Evolutionary conservation across 805 yeast species (phyloP).

Genomic region (Candida xiaguanensis): DNA sequence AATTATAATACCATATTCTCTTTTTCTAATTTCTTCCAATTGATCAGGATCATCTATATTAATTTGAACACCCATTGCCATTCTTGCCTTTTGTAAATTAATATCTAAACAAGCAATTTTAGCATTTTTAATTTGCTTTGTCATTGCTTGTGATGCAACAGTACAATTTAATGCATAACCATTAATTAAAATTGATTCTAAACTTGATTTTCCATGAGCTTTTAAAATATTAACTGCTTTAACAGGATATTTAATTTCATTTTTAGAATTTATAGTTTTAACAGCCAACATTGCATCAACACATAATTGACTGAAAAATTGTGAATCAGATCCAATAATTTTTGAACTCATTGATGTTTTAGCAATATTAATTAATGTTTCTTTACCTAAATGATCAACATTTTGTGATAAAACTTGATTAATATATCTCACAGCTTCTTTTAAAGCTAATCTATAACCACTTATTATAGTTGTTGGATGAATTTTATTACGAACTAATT

Average conservation of each 20-base stretch:
- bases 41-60: constrained; percentile 97
- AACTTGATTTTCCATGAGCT: constrained; percentile 93
- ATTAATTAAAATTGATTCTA: constrained; percentile 79
- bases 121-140: constrained; percentile 63
- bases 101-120: constrained; percentile 86
- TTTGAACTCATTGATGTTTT: constrained; percentile 96
- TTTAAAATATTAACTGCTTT: constrained; percentile 94
- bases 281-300: constrained; percentile 96
- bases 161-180: constrained; percentile 98
- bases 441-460: constrained; percentile 89
- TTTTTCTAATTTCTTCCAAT: constrained; percentile 84
- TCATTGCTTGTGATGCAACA: constrained; percentile 96
- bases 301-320: constrained; percentile 83
- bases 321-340: constrained; percentile 91
- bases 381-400: constrained; percentile 77
- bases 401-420: constrained; percentile 78
- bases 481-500: constrained; percentile 84
- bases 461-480: constrained; percentile 98
- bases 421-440: constrained; percentile 86
- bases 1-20: constrained; percentile 81
- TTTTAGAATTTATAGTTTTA: constrained; percentile 81
- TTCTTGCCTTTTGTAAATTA: constrained; percentile 90
- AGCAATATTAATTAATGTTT: constrained; percentile 84
- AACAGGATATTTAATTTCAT: constrained; percentile 89
- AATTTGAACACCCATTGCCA: constrained; percentile 98